Conservation (phyloP, 2,329 filamentous ascomycete species). For the Exophiala viscosa region DNA sequence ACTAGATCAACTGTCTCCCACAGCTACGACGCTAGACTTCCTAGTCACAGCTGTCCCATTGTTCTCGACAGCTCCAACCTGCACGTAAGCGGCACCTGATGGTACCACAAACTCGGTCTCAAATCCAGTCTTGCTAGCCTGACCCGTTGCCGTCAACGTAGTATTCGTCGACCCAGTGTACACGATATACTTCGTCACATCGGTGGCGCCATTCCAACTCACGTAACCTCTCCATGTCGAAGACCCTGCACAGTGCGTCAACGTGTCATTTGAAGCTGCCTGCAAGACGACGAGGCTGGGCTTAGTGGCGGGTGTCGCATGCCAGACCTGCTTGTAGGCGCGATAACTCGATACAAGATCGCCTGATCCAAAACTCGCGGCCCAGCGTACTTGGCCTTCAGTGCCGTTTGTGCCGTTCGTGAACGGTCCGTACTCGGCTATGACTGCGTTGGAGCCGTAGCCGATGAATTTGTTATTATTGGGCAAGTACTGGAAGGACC, state of each 20-base stretch:
- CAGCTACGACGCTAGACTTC: conserved; percentile 2
- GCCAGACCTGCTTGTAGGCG: conserved; percentile 40
- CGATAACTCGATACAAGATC: conserved; percentile 36
- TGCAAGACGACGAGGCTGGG: conserved; percentile 32
- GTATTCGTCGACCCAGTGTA: conserved; percentile 32
- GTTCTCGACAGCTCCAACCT: conserved; percentile 9
- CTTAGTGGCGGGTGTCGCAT: conserved; percentile 35
- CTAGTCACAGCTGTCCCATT: background rate
- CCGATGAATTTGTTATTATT: conserved; percentile 39
- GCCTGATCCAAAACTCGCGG: conserved; percentile 34
- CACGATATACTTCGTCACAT: conserved; percentile 36
- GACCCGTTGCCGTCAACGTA: conserved; percentile 32
- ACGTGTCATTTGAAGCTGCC: conserved; percentile 30
- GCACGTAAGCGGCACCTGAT: background rate
- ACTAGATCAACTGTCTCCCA: background rate
- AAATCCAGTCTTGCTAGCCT: conserved; percentile 34
- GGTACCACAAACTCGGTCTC: conserved; percentile 35
- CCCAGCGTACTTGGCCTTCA: conserved; percentile 26
- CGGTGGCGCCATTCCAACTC: conserved; percentile 42
- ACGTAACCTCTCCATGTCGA: conserved; percentile 33
- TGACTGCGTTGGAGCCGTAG: conserved; percentile 38
- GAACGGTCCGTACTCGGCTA: conserved; percentile 34
- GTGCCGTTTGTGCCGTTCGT: background rate
- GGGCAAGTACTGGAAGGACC: conserved; percentile 35
- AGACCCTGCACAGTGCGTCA: conserved; percentile 27